Evolutionary conservation across 768 basidiomycete species (phyloP), one percentile per base, ranked within the genome.

Genomic region (Ramaria rubella): DNA sequence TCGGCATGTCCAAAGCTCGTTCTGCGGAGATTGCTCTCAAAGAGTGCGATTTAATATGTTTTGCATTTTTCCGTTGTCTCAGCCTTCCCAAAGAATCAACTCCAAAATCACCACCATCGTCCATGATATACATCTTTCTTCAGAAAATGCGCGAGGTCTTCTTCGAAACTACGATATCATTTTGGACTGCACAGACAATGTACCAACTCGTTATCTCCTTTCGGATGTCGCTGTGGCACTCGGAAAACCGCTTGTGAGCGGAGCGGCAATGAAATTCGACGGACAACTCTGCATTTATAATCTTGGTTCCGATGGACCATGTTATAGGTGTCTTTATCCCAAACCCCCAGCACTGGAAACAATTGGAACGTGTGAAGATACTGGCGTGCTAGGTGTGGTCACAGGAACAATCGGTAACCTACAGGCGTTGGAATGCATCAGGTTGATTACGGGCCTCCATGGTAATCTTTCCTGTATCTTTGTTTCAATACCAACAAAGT

Each of bases 151-250:
- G 0, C 58, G 81, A n/a, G 59, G 69, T 15, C 69, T 90, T 21
- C 73, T 94, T 11, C 60, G 65, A 11, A 65, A 77, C 1, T 93
- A 90, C 64, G 81, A 87, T 67, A 70, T 96, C 51, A 76, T 97
- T 49, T 74, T 97, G 15, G 95, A 97, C 71, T 97, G 94, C 74
- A 96, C 94, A 4, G 94, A 97, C 72, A 95, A 96, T 61, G 82
- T 86, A 1, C 83, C 88, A 2, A 94, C 93, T 0, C 86, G 96
- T 5, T 98, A 98, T 70, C 81, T 98, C 19, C 77, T 99, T 52
- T 94, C 91, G 24, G 94, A 98, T 67, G 81, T 82, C 1, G 82
- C 88, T 15, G 88, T 93, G 36, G 73, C 72, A 1, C 78, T 94
- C 1, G 71, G 73, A n/a, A 89, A 84, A 46, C 87, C 91, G 14